These are phyloP conservation scores for Xylariaceae sp. DNA, from an alignment of 2,329 filamentous ascomycete species.

Conservation along the genomic window DNA sequence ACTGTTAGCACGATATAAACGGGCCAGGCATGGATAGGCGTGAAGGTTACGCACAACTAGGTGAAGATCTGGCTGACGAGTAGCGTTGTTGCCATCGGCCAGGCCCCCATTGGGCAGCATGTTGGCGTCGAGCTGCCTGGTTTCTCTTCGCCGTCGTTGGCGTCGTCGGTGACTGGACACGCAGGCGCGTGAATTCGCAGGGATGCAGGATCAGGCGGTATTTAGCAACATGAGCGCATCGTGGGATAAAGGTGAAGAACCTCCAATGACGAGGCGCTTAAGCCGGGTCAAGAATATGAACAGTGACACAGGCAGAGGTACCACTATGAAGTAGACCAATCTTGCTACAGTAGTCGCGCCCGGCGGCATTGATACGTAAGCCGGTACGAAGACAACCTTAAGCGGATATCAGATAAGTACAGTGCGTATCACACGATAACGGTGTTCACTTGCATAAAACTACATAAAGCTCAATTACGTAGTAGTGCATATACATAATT, in stretches of 20 bases:
- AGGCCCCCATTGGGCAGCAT: slow-evolving; percentile 33
- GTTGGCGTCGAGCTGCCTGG: slow-evolving; percentile 8
- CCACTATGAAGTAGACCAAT: neutral
- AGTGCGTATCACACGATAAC: too few species aligned
- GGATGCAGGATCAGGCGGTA: slow-evolving; percentile 12
- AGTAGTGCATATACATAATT: too few species aligned
- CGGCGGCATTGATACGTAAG: too few species aligned
- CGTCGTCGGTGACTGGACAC: slow-evolving; percentile 19
- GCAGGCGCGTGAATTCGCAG: slow-evolving; percentile 24
- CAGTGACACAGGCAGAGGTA: neutral
- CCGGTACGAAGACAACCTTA: too few species aligned
- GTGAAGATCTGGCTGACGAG: slow-evolving; percentile 44
- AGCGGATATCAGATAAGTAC: too few species aligned
- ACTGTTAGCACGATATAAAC: slow-evolving; percentile 25
- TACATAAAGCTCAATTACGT: too few species aligned
- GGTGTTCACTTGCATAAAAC: too few species aligned
- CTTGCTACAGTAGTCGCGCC: slow-evolving; percentile 14
- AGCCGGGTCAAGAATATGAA: neutral
- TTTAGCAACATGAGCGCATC: slow-evolving; percentile 22
- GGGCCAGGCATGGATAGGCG: neutral
- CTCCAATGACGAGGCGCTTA: slow-evolving; percentile 8
- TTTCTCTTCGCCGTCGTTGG: slow-evolving; percentile 7
- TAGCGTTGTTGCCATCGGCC: slow-evolving; percentile 29
- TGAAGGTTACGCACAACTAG: slow-evolving; percentile 40
- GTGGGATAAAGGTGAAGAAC: slow-evolving; percentile 8